Percentiles rank a stretch among this genome's conserved stretches.
These are phyloP conservation scores for Begonia fuchsioides DNA, from an alignment of 306 rosid genomes.

Conservation along the genomic window DNA sequence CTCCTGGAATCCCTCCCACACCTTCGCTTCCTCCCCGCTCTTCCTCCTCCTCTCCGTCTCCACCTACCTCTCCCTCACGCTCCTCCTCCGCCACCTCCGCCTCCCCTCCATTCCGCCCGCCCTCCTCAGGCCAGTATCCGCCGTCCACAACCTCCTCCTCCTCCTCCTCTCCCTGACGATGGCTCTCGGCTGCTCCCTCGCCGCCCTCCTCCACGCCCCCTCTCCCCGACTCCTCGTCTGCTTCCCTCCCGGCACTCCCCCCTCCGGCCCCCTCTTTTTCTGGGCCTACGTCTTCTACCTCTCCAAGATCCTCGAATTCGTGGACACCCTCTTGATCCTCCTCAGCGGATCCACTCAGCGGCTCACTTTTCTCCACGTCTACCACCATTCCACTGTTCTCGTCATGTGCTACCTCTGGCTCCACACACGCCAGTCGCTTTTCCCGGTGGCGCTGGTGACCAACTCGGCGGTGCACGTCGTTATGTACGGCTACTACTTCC, in stretches of 20 bases:
- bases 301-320: conserved; percentile 62
- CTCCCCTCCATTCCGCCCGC: conserved; percentile 14
- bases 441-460: conserved; percentile 66
- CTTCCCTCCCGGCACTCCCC: conserved; percentile 36
- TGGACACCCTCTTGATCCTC: conserved; percentile 63
- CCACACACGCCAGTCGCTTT: conserved; percentile 48
- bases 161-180: conserved; percentile 46
- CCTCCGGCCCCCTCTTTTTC: conserved; percentile 73
- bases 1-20: conserved; percentile 44
- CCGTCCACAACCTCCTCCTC: conserved; percentile 53
- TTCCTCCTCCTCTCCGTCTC: conserved; percentile 29
- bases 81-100: conserved; percentile 29
- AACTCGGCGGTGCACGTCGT: conserved; percentile 65
- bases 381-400: conserved; percentile 74
- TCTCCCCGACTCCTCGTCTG: conserved; percentile 34
- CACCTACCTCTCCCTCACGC: conserved; percentile 38
- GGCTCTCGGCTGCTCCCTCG: conserved; percentile 40
- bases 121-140: conserved; percentile 34
- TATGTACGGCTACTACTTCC: conserved; percentile 72
- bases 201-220: conserved; percentile 27
- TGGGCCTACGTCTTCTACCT: conserved; percentile 93
- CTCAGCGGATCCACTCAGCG: conserved; percentile 39
- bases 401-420: conserved; percentile 78
- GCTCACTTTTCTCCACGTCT: conserved; percentile 81
- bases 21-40: conserved; percentile 27